A percentile compares a stretch with the other conserved stretches of the same genome.
Evolutionary conservation across 2,329 filamentous ascomycete species (phyloP).

Genomic region (Aspergillus chevalieri): DNA sequence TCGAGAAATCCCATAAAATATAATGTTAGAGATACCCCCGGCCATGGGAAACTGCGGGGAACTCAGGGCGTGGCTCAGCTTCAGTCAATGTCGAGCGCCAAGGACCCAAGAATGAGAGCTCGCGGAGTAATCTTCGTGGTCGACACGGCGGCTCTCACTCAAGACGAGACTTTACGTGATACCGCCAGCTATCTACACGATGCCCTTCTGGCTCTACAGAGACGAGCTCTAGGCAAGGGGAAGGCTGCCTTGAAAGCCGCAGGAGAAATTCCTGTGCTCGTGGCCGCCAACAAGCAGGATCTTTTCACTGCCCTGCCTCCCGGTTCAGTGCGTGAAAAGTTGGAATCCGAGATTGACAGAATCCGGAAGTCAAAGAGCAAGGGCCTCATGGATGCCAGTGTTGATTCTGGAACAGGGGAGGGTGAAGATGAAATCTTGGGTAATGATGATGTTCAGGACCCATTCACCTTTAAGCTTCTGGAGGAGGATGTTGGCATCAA

Average conservation of each 20-base stretch:
- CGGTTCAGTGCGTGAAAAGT: conserved; percentile 62
- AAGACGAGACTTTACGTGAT: conserved; percentile 53
- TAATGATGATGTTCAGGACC: conserved; percentile 69
- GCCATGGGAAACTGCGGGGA: conserved; percentile 86
- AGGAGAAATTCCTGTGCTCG: conserved; percentile 63
- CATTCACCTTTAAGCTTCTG: conserved; percentile 76
- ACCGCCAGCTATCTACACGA: conserved; percentile 85
- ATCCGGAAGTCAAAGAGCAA: conserved; percentile 72
- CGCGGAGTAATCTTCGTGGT: conserved; percentile 78
- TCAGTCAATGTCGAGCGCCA: conserved; percentile 24
- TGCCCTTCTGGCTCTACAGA: conserved; percentile 75
- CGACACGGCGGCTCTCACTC: conserved; percentile 65
- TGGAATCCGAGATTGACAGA: conserved; percentile 75
- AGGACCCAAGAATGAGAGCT: conserved; percentile 40
- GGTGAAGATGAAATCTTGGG: conserved; percentile 79
- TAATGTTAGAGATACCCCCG: conserved; percentile 67
- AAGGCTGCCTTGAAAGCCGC: conserved; percentile 53
- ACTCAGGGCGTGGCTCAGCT: conserved; percentile 43
- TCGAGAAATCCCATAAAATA: conserved; percentile 33
- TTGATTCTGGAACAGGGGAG: conserved; percentile 49
- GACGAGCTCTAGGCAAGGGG: conserved; percentile 51
- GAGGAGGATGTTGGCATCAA: conserved; percentile 69
- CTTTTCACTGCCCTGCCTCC: conserved; percentile 87
- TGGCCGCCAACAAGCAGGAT: conserved; percentile 93
- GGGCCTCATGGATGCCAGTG: conserved; percentile 74